These are phyloP conservation scores for Rosellinia necatrix DNA, from an alignment of 2,329 filamentous ascomycete genomes.

Conservation along the genomic window DNA sequence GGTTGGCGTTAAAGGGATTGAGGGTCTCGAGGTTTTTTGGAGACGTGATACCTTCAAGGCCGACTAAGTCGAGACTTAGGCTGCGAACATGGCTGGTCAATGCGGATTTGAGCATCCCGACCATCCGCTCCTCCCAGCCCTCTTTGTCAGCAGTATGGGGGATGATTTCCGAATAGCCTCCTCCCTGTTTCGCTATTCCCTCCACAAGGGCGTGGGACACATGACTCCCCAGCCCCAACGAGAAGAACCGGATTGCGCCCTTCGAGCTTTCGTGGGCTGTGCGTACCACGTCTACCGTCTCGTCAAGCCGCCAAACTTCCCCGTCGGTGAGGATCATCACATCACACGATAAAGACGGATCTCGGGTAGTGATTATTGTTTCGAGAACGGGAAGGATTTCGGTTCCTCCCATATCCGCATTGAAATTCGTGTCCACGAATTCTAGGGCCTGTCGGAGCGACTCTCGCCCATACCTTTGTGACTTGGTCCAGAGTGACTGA, in stretches of 20 bases:
- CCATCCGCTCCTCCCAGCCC: constrained; percentile 24
- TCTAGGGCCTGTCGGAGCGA: constrained; percentile 50
- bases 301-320: constrained; percentile 54
- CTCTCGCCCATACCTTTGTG: constrained; percentile 38
- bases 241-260: constrained; percentile 58
- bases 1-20: constrained; percentile 16
- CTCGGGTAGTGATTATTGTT: constrained; percentile 47
- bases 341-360: constrained; percentile 51
- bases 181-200: constrained; percentile 61
- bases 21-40: constrained; percentile 14
- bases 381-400: constrained; percentile 54
- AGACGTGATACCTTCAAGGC: constrained; percentile 9
- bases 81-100: constrained; percentile 15
- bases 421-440: constrained; percentile 42
- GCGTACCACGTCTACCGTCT: constrained; percentile 54
- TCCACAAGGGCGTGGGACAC: constrained; percentile 63
- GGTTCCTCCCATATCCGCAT: constrained; percentile 57
- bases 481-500: constrained; percentile 18
- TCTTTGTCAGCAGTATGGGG: constrained; percentile 9
- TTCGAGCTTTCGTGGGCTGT: constrained; percentile 45
- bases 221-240: constrained; percentile 58
- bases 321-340: constrained; percentile 63
- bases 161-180: constrained; percentile 53
- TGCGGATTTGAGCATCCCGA: constrained; percentile 27
- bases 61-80: constrained; percentile 9